phyloP scores from a whole-genome alignment of 2,329 filamentous ascomycete genomes.

The Epichloe baconii region DNA sequence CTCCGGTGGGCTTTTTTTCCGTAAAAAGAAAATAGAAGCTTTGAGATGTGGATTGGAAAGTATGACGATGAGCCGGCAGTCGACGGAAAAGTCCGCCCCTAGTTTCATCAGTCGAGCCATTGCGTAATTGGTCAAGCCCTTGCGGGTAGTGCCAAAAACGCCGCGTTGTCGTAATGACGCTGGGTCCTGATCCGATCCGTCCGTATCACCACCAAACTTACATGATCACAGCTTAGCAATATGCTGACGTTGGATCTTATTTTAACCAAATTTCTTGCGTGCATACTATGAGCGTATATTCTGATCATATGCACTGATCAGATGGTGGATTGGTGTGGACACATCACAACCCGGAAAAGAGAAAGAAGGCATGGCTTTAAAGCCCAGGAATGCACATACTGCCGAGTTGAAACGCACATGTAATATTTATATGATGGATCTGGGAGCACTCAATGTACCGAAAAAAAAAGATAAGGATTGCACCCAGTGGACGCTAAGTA shows the following conservation, averaged over 20 bases:
- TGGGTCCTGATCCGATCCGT: no score
- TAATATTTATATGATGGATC: not conserved
- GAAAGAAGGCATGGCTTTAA: not conserved
- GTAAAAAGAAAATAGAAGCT: not conserved
- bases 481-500: not conserved
- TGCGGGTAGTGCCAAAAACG: slow-evolving; percentile 4
- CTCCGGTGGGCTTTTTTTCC: slow-evolving; percentile 9
- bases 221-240: not conserved
- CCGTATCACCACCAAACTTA: not conserved
- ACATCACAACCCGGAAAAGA: no score
- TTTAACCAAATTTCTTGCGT: no score
- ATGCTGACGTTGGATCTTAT: no score
- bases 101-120: not conserved
- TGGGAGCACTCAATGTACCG: not conserved
- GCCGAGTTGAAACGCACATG: no score
- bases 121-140: slow-evolving; percentile 6
- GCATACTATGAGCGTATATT: no score
- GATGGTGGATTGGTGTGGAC: no score
- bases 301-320: no score
- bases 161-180: not conserved
- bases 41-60: not conserved
- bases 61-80: slow-evolving; percentile 1
- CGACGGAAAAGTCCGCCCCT: slow-evolving; percentile 8
- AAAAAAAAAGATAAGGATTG: not conserved
- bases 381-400: no score